A percentile compares a stretch with the other conserved stretches of the same genome.
phyloP scores from a whole-genome alignment of 441 rosid species.

The Populus tomentosa region DNA sequence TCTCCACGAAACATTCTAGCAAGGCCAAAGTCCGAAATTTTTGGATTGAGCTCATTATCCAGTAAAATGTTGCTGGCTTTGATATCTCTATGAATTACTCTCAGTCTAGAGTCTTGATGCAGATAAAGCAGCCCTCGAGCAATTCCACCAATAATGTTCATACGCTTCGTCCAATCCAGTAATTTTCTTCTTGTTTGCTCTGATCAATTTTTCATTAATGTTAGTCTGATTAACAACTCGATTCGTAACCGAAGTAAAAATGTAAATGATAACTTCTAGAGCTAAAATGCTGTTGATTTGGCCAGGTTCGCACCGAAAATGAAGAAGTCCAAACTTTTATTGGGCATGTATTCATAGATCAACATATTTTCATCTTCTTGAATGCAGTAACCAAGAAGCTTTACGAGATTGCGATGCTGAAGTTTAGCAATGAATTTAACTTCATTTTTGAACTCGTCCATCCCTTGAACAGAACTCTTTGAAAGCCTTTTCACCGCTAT shows the following conservation, averaged over 20 bases:
- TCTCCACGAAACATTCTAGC: conserved; percentile 39
- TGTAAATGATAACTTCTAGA: background rate
- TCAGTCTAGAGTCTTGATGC: conserved; percentile 42
- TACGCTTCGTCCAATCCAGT: conserved; percentile 28
- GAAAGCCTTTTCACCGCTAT: conserved; percentile 9
- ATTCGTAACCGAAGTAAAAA: background rate
- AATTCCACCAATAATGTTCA: conserved; percentile 30
- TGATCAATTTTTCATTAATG: background rate
- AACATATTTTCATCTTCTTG: background rate
- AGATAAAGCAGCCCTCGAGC: conserved; percentile 41
- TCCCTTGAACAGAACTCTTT: background rate
- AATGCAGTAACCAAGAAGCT: conserved; percentile 5
- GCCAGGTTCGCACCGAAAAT: background rate
- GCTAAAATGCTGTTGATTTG: background rate
- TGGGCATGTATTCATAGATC: conserved; percentile 2
- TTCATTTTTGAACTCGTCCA: conserved; percentile 6
- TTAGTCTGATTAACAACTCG: background rate
- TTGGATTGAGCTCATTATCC: conserved; percentile 36
- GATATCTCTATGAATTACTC: conserved; percentile 37
- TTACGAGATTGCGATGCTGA: conserved; percentile 2
- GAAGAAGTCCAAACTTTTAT: background rate
- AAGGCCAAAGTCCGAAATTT: conserved; percentile 47
- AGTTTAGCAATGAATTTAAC: background rate
- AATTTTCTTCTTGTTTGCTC: conserved; percentile 8
- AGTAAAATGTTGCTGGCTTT: conserved; percentile 39